phyloP scores from a whole-genome alignment of 345 rosid species.

The Dimocarpus longan region DNA sequence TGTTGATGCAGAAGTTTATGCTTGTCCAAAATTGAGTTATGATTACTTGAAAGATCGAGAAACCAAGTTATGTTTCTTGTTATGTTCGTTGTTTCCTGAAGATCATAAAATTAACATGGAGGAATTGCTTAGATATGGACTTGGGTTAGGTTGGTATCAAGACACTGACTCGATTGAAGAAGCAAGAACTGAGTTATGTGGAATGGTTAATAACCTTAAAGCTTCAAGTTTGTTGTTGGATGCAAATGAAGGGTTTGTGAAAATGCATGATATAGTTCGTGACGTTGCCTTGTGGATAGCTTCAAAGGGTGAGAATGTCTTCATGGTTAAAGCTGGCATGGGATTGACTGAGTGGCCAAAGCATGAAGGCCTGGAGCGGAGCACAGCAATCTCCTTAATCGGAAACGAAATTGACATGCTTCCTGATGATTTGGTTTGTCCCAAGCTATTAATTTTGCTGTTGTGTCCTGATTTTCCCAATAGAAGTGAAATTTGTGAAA shows the following conservation, averaged over 20 bases:
- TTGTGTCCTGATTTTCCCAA: background rate
- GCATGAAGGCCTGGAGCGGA: background rate
- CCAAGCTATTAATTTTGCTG: conserved; percentile 6
- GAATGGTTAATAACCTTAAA: no score
- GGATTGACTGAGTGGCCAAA: conserved; percentile 15
- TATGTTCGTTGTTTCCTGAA: conserved; percentile 25
- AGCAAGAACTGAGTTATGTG: background rate
- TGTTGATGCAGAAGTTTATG: background rate
- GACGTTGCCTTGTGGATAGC: background rate
- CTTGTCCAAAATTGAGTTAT: background rate
- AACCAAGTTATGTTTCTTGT: background rate
- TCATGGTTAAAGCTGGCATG: background rate
- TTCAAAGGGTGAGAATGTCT: background rate
- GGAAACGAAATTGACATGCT: background rate
- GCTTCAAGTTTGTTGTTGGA: no score
- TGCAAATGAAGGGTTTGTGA: no score
- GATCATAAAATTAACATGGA: conserved; percentile 1
- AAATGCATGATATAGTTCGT: no score
- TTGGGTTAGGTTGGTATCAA: background rate
- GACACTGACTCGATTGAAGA: no score
- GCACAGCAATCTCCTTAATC: background rate
- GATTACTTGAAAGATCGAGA: background rate
- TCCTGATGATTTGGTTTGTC: background rate
- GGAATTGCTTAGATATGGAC: background rate
- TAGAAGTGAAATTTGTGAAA: background rate